A percentile compares a stretch with the other conserved stretches of the same genome.
These are phyloP conservation scores for Hemileccinum rubropunctum DNA, from an alignment of 768 basidiomycete species.

Conservation along the genomic window DNA sequence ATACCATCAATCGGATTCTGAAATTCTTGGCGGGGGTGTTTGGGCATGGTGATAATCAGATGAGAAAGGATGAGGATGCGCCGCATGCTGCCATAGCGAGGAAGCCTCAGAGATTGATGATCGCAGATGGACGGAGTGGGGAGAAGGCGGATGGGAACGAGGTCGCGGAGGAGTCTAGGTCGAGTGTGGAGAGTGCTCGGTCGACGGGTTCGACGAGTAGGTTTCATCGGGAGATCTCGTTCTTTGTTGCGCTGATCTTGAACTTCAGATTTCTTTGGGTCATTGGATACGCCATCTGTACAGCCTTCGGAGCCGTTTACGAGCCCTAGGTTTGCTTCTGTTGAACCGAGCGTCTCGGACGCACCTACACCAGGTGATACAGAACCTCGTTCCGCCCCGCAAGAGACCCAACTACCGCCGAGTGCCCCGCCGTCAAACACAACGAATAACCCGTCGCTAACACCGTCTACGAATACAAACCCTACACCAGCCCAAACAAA, in stretches of 20 bases:
- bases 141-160: conserved; percentile 37
- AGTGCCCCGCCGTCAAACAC: conserved; percentile 13
- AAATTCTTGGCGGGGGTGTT: conserved; percentile 95
- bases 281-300: conserved; percentile 46
- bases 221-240: neutral
- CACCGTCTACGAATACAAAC: conserved; percentile 9
- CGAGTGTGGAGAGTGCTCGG: conserved; percentile 27
- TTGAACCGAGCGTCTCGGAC: conserved; percentile 23
- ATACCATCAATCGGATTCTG: conserved; percentile 93
- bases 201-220: conserved; percentile 14
- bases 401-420: conserved; percentile 15
- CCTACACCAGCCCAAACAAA: conserved; percentile 21
- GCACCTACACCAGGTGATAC: conserved; percentile 10
- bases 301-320: conserved; percentile 32
- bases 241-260: conserved; percentile 1
- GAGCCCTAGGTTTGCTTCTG: conserved; percentile 26
- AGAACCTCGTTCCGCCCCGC: conserved; percentile 13
- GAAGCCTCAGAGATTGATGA: conserved; percentile 60
- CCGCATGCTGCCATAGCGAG: conserved; percentile 48
- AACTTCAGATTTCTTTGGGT: conserved; percentile 38
- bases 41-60: conserved; percentile 48
- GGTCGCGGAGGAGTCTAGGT: conserved; percentile 39
- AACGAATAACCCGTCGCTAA: conserved; percentile 4
- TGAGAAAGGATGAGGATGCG: conserved; percentile 32
- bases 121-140: conserved; percentile 48